These are phyloP conservation scores for Podila verticillata DNA, from an alignment of 192 early-diverging fungal species.

Conservation along the genomic window DNA sequence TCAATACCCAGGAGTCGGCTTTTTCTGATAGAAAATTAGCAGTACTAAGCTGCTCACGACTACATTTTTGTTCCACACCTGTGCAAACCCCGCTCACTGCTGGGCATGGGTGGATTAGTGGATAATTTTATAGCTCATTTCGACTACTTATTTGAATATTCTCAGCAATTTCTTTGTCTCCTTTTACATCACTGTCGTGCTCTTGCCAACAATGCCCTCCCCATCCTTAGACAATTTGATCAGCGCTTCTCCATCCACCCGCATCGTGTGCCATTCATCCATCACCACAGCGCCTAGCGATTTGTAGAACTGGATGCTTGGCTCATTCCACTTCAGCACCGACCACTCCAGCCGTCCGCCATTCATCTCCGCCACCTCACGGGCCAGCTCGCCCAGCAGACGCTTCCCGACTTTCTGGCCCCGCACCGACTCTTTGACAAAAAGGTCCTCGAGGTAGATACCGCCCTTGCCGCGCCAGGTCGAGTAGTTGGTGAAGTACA, in stretches of 20 bases:
- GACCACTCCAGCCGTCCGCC: conserved; percentile 88
- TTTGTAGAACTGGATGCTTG: conserved; percentile 81
- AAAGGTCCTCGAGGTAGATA: conserved; percentile 89
- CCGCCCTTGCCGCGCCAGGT: conserved; percentile 79
- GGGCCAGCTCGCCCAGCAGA: conserved; percentile 76
- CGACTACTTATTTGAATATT: too few relatives aligned
- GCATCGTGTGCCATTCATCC: conserved; percentile 82
- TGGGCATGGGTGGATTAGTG: too few relatives aligned
- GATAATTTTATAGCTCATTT: too few relatives aligned
- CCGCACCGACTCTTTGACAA: conserved; percentile 70
- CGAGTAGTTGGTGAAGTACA: conserved; percentile 89
- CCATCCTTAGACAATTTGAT: conserved; percentile 56
- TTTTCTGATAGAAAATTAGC: too few relatives aligned
- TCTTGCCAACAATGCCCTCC: conserved; percentile 27
- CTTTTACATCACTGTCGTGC: conserved; percentile 35
- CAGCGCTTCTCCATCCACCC: conserved; percentile 69
- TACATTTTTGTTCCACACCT: too few relatives aligned
- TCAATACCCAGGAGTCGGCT: too few relatives aligned
- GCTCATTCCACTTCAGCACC: conserved; percentile 88
- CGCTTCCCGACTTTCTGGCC: conserved; percentile 74
- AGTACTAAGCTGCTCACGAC: too few relatives aligned
- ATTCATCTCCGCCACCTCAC: conserved; percentile 65
- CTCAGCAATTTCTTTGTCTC: background rate
- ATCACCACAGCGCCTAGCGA: conserved; percentile 72
- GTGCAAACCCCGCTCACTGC: too few relatives aligned